Conservation (phyloP, 1,284 basidiomycete genomes). For the Tilletia indica region DNA sequence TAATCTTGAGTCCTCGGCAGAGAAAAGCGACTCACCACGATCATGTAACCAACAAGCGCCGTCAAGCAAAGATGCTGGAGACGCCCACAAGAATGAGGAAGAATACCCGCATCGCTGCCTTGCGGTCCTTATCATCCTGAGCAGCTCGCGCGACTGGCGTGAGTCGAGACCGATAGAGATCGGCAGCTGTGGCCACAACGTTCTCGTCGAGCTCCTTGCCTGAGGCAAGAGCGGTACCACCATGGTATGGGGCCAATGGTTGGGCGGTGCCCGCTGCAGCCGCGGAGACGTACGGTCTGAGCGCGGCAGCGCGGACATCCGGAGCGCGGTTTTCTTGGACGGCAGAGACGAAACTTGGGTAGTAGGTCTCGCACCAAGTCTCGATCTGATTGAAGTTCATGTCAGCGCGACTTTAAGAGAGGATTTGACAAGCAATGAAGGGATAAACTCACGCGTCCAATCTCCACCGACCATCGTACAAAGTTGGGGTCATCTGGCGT, state of each 20-base stretch:
- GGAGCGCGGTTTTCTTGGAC: conserved; percentile 21
- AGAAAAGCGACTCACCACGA: conserved; percentile 3
- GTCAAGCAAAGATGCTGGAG: conserved; percentile 5
- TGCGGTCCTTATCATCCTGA: neutral
- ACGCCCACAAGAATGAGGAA: neutral
- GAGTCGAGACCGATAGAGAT: conserved; percentile 4
- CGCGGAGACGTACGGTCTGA: conserved; percentile 33
- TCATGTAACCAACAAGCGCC: neutral
- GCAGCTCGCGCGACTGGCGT: neutral
- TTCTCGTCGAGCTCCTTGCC: conserved; percentile 14
- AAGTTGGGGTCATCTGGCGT: conserved; percentile 81
- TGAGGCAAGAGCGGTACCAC: neutral
- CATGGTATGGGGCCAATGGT: conserved; percentile 10
- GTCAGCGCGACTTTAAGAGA: no score
- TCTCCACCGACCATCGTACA: conserved; percentile 45
- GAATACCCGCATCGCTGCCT: neutral
- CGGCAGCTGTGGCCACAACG: conserved; percentile 1
- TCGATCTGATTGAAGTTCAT: conserved; percentile 32
- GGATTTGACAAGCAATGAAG: no score
- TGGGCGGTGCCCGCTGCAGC: neutral
- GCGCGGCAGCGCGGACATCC: conserved; percentile 35
- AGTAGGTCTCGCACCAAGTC: conserved; percentile 51
- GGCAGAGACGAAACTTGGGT: conserved; percentile 43
- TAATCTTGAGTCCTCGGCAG: no score
- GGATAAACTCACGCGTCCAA: conserved; percentile 28